Conservation (phyloP, 495 filamentous ascomycete genomes). For the Jackrogersella multiformis region DNA sequence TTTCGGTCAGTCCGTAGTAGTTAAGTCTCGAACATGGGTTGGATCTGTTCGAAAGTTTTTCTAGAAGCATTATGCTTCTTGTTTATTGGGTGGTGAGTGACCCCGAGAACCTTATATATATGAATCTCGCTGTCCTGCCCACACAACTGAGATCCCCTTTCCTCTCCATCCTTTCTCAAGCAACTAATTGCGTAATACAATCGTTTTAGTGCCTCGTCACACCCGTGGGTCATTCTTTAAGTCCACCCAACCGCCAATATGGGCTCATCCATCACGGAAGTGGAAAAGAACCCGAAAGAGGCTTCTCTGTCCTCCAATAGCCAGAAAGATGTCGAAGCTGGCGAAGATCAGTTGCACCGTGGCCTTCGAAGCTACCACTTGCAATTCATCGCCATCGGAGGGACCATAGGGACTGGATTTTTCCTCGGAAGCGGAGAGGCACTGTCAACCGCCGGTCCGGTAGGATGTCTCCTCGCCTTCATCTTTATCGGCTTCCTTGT, state of each 20-base stretch:
- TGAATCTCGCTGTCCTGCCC: not conserved
- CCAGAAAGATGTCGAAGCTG: slow-evolving; percentile 42
- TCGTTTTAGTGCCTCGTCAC: slow-evolving; percentile 5
- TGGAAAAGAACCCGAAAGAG: slow-evolving; percentile 29
- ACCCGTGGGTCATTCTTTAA: slow-evolving; percentile 6
- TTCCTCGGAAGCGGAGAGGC: slow-evolving; percentile 76
- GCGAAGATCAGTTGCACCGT: slow-evolving; percentile 43
- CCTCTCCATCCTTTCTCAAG: not conserved
- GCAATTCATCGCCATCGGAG: slow-evolving; percentile 73
- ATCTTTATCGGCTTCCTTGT: slow-evolving; percentile 72
- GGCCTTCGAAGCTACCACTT: slow-evolving; percentile 59
- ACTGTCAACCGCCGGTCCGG: slow-evolving; percentile 69
- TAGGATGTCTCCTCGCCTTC: slow-evolving; percentile 74
- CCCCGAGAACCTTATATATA: slow-evolving; percentile 15
- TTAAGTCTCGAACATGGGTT: slow-evolving; percentile 26
- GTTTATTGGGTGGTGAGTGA: too few species aligned
- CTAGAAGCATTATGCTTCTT: not conserved
- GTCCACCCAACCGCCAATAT: slow-evolving; percentile 22
- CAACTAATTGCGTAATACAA: slow-evolving; percentile 26
- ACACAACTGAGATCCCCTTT: slow-evolving; percentile 2
- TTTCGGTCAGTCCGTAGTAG: slow-evolving; percentile 32
- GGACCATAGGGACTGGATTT: slow-evolving; percentile 78
- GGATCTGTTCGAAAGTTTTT: slow-evolving; percentile 21
- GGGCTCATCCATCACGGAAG: slow-evolving; percentile 25
- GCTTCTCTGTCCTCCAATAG: slow-evolving; percentile 23